phyloP scores from a whole-genome alignment of 129 eudicot genomes.

The Arctium lappa region DNA sequence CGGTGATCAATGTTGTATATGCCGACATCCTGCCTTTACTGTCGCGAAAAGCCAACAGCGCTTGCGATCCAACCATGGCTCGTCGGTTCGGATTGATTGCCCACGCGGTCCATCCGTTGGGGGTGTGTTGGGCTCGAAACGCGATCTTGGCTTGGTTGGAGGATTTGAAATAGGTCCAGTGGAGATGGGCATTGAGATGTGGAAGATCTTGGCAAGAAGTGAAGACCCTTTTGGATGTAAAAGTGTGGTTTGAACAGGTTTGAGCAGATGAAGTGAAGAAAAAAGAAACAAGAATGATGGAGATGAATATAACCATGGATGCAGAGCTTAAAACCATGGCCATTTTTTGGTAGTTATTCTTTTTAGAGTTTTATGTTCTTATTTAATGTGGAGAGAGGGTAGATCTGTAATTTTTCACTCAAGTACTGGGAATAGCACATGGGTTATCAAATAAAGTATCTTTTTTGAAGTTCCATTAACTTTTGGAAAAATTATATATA shows the following conservation, averaged over 20 bases:
- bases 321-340: slow-evolving; percentile 21
- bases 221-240: slow-evolving; percentile 27
- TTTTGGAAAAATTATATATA: background rate
- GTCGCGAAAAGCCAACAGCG: slow-evolving; percentile 46
- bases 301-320: background rate
- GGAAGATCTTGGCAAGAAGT: slow-evolving; percentile 48
- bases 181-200: slow-evolving; percentile 36
- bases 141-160: slow-evolving; percentile 32
- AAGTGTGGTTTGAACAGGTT: slow-evolving; percentile 47
- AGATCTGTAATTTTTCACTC: slow-evolving; percentile 1
- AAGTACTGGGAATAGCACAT: background rate
- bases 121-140: slow-evolving; percentile 37
- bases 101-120: slow-evolving; percentile 52
- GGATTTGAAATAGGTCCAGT: slow-evolving; percentile 42
- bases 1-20: slow-evolving; percentile 36
- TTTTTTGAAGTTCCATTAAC: background rate
- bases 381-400: background rate
- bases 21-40: slow-evolving; percentile 28
- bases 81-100: slow-evolving; percentile 40
- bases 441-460: background rate
- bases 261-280: slow-evolving; percentile 29
- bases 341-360: slow-evolving; percentile 20
- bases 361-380: background rate
- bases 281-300: slow-evolving; percentile 29
- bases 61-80: slow-evolving; percentile 62